phyloP scores from a whole-genome alignment of 257 asterid species.

The Fraxinus excelsior region DNA sequence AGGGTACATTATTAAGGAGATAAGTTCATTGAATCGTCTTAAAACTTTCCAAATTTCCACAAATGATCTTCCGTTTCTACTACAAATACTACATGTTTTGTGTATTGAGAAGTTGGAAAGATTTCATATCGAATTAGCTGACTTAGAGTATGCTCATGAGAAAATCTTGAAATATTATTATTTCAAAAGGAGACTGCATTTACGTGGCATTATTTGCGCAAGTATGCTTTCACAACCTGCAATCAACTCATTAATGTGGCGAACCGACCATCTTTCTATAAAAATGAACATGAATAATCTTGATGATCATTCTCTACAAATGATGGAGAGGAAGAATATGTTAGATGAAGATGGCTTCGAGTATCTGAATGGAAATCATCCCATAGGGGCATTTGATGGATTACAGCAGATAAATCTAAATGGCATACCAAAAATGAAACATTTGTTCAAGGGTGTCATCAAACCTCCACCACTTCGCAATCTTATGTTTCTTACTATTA shows the following conservation, averaged over 20 bases:
- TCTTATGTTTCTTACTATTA: background rate
- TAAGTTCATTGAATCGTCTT: background rate
- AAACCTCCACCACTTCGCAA: conserved; percentile 16
- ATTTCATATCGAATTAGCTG: background rate
- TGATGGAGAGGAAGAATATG: background rate
- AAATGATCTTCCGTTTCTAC: background rate
- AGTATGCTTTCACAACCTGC: conserved; percentile 8
- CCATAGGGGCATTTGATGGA: conserved; percentile 1
- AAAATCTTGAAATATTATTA: background rate
- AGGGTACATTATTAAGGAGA: background rate
- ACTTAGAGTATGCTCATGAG: background rate
- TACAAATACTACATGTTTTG: background rate
- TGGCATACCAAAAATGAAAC: conserved; percentile 6
- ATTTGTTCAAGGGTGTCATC: background rate
- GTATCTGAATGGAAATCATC: background rate
- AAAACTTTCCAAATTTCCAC: conserved; percentile 13
- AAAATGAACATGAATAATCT: background rate
- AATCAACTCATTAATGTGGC: background rate
- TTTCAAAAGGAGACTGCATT: conserved; percentile 13
- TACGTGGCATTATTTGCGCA: background rate
- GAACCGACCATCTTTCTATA: background rate
- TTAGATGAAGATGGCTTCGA: conserved; percentile 3
- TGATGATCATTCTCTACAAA: background rate
- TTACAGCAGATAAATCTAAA: background rate
- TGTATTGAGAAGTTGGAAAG: background rate